phyloP scores from a whole-genome alignment of 352 stramenopile species.

The Pythium monospermum region DNA sequence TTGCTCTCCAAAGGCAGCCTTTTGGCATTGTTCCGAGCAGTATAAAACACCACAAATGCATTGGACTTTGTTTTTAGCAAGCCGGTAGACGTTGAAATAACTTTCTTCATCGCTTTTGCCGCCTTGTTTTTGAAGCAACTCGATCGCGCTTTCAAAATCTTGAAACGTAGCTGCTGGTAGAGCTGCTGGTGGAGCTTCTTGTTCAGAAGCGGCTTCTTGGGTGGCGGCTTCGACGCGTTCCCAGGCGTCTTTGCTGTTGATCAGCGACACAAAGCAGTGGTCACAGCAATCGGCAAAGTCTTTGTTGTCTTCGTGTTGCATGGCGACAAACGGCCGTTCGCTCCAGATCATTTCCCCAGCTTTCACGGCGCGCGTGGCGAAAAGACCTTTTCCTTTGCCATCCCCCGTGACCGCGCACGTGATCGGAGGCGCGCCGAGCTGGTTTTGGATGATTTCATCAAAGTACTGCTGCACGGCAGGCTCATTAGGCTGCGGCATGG shows the following conservation, averaged over 20 bases:
- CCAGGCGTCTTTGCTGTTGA: conserved; percentile 59
- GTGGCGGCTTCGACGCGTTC: conserved; percentile 40
- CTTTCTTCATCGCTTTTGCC: conserved; percentile 57
- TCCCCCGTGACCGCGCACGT: conserved; percentile 40
- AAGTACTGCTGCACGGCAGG: conserved; percentile 56
- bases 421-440: conserved; percentile 49
- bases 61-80: conserved; percentile 47
- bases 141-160: conserved; percentile 55
- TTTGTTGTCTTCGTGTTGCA: conserved; percentile 78
- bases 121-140: conserved; percentile 60
- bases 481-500: conserved; percentile 39
- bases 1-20: conserved; percentile 59
- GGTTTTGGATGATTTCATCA: conserved; percentile 44
- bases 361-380: conserved; percentile 41
- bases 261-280: conserved; percentile 74
- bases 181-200: conserved; percentile 30
- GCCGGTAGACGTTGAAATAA: conserved; percentile 66
- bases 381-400: conserved; percentile 75
- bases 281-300: conserved; percentile 75
- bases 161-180: conserved; percentile 37
- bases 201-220: conserved; percentile 27
- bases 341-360: conserved; percentile 61
- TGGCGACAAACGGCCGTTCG: conserved; percentile 57
- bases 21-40: conserved; percentile 75
- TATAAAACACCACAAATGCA: conserved; percentile 79